Conservation (phyloP, 331 rosid species). For the Rosa hybrid region DNA sequence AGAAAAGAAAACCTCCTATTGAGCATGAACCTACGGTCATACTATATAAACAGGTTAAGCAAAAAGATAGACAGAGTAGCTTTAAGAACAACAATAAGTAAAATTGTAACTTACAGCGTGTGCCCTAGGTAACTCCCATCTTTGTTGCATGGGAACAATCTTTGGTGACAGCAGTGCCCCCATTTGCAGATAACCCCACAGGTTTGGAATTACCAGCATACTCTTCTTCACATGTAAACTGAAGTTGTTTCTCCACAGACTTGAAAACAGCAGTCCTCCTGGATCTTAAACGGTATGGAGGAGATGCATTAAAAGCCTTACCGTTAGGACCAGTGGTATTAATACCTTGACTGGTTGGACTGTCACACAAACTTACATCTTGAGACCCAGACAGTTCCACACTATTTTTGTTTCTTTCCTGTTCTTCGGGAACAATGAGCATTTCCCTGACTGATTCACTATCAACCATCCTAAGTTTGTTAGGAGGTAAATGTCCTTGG, state of each 20-base stretch:
- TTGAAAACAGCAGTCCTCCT: conserved; percentile 71
- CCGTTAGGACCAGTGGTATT: conserved; percentile 40
- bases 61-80: neutral
- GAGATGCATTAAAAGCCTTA: conserved; percentile 85
- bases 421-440: conserved; percentile 38
- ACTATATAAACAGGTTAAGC: neutral
- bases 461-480: conserved; percentile 38
- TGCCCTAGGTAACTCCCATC: conserved; percentile 55
- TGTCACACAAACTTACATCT: conserved; percentile 43
- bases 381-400: conserved; percentile 40
- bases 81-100: conserved; percentile 18
- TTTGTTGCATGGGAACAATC: conserved; percentile 54
- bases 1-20: neutral
- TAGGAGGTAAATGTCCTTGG: conserved; percentile 38
- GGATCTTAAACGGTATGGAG: conserved; percentile 86
- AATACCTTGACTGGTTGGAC: conserved; percentile 48
- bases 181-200: conserved; percentile 42
- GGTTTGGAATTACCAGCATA: conserved; percentile 41
- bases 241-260: conserved; percentile 95
- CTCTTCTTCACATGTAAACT: conserved; percentile 76
- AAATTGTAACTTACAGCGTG: conserved; percentile 44
- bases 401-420: conserved; percentile 34
- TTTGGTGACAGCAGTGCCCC: conserved; percentile 40
- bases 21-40: neutral
- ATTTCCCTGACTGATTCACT: conserved; percentile 34